Conservation (phyloP, 495 filamentous ascomycete genomes). For the Evernia prunastri region DNA sequence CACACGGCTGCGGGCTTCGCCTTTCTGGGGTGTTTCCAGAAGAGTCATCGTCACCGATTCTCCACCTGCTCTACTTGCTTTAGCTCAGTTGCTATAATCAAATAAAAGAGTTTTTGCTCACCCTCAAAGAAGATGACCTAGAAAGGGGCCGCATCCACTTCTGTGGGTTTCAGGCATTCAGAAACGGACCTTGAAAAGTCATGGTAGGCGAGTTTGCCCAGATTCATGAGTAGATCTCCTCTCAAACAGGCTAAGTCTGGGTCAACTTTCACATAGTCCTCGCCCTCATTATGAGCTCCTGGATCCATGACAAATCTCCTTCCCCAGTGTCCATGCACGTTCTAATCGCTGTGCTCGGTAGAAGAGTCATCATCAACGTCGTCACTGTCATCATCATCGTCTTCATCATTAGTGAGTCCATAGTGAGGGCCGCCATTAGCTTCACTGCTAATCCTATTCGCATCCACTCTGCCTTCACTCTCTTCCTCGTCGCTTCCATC, state of each 20-base stretch:
- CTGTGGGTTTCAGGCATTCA: background rate
- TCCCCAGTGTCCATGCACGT: background rate
- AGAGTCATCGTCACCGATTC: too few species aligned
- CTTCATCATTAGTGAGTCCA: background rate
- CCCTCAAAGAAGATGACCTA: background rate
- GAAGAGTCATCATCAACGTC: background rate
- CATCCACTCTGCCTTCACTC: slow-evolving; percentile 14
- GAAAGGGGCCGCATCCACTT: background rate
- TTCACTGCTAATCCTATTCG: slow-evolving; percentile 27
- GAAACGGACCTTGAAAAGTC: background rate
- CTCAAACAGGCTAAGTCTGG: background rate
- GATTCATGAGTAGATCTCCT: background rate
- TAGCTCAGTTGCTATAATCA: background rate
- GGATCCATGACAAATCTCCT: background rate
- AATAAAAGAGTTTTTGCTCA: background rate
- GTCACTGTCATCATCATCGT: background rate
- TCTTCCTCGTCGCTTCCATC: slow-evolving; percentile 39
- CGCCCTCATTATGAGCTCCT: background rate
- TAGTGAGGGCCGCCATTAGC: background rate
- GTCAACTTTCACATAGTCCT: background rate
- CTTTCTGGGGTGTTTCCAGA: too few species aligned
- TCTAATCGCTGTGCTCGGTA: slow-evolving; percentile 2
- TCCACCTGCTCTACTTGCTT: background rate
- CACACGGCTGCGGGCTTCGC: background rate
- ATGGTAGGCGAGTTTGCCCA: background rate